phyloP scores from a whole-genome alignment of 345 rosid species.

The Syzygium grande region DNA sequence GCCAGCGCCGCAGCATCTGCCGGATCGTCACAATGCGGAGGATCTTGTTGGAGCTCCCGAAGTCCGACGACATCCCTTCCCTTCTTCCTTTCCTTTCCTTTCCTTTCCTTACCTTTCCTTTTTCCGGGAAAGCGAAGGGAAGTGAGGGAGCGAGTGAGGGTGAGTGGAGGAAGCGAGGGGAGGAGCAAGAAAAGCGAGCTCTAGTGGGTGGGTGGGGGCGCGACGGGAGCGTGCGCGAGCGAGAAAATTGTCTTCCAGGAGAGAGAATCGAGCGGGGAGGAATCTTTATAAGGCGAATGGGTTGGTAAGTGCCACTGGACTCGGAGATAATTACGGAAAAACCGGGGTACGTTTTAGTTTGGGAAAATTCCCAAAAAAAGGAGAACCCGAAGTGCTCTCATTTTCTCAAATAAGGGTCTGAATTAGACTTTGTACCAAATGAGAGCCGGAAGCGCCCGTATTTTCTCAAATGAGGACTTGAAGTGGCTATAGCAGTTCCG shows the following conservation, averaged over 20 bases:
- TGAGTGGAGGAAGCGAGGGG: not conserved
- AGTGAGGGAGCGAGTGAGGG: not conserved
- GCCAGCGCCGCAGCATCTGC: conserved; percentile 77
- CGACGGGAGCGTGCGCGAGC: not conserved
- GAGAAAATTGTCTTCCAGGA: not conserved
- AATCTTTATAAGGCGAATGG: not conserved
- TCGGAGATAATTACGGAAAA: not conserved
- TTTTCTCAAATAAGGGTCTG: too few species aligned
- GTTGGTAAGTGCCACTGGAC: not conserved
- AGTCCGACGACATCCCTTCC: conserved; percentile 3
- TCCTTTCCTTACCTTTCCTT: not conserved
- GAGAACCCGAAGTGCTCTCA: too few species aligned
- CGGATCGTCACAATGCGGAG: conserved; percentile 67
- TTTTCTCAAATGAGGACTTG: too few species aligned
- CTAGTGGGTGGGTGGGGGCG: not conserved
- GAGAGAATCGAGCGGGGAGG: not conserved
- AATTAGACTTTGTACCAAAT: too few species aligned
- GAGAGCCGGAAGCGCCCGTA: too few species aligned
- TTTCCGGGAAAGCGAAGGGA: not conserved
- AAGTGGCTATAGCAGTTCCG: too few species aligned
- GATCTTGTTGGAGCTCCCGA: conserved; percentile 49
- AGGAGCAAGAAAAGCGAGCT: not conserved
- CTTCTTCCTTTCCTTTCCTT: not conserved
- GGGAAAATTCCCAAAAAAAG: too few species aligned
- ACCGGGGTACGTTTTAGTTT: not conserved